Evolutionary conservation across 108 stramenopile species (phyloP).

Genomic region (Stephanodiscus minutulus): DNA sequence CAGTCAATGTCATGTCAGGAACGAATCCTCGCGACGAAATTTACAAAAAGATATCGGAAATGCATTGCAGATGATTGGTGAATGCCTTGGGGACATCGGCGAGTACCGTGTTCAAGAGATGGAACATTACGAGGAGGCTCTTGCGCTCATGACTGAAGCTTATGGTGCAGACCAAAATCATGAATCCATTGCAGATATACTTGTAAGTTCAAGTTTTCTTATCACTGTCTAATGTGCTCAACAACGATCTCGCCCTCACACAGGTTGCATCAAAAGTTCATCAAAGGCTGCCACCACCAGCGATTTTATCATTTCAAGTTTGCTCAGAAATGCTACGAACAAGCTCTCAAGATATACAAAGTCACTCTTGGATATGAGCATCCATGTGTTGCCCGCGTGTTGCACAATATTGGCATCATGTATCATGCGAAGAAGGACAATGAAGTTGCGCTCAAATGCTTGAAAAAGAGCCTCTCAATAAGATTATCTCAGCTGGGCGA

Average conservation of each 20-base stretch:
- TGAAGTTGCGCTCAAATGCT: constrained; percentile 47
- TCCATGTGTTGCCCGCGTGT: constrained; percentile 32
- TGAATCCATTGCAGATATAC: constrained; percentile 51
- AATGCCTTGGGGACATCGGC: constrained; percentile 42
- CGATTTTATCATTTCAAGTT: constrained; percentile 28
- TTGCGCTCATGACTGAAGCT: constrained; percentile 42
- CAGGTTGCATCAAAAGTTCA: constrained; percentile 9
- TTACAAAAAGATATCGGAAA: constrained; percentile 37
- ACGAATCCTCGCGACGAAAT: constrained; percentile 6
- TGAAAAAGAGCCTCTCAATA: constrained; percentile 48
- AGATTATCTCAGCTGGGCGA: constrained; percentile 21
- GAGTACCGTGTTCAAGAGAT: constrained; percentile 39
- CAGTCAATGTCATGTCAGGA: not conserved
- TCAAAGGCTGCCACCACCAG: constrained; percentile 50
- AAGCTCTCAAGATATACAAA: constrained; percentile 53
- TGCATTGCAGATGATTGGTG: constrained; percentile 40
- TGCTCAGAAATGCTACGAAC: constrained; percentile 54
- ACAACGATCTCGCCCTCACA: not conserved
- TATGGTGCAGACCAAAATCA: constrained; percentile 41
- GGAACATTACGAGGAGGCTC: constrained; percentile 53
- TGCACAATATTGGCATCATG: constrained; percentile 59
- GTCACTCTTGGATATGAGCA: constrained; percentile 39
- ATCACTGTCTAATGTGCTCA: not conserved
- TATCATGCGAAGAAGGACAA: constrained; percentile 31
- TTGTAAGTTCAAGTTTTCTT: constrained; percentile 18